A percentile compares a stretch with the other conserved stretches of the same genome.
Evolutionary conservation across 2,329 filamentous ascomycete genomes (phyloP).

Genomic region (Ceratocystis albifundus): DNA sequence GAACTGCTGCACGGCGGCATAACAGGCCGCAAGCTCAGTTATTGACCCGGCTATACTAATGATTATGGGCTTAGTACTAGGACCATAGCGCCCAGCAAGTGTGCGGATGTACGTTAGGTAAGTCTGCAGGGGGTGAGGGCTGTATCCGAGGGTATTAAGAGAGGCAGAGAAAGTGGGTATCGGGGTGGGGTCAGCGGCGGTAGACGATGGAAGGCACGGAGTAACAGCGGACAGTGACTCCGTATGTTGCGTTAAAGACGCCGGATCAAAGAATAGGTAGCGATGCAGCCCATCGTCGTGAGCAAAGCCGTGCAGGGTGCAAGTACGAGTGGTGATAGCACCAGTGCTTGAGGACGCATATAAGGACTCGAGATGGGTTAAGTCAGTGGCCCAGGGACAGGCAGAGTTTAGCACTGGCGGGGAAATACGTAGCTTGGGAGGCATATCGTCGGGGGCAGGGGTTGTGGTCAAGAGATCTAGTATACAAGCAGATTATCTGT

Average conservation of each 20-base stretch:
- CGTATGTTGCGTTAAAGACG: not conserved
- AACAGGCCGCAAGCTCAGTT: conserved; percentile 46
- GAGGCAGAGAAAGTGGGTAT: conserved; percentile 33
- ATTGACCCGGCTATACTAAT: conserved; percentile 58
- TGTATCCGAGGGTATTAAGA: conserved; percentile 66
- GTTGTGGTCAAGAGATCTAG: not conserved
- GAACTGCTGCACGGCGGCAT: conserved; percentile 36
- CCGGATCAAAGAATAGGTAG: conserved; percentile 51
- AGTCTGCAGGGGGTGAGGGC: conserved; percentile 45
- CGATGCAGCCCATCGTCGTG: conserved; percentile 52
- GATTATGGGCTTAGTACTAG: conserved; percentile 47
- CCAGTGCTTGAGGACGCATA: conserved; percentile 53
- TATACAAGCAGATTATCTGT: not conserved
- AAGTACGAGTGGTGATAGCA: conserved; percentile 63
- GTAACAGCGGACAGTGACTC: conserved; percentile 24
- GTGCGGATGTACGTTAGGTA: conserved; percentile 49
- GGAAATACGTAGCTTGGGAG: conserved; percentile 36
- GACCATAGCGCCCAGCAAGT: conserved; percentile 30
- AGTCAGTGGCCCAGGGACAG: conserved; percentile 61
- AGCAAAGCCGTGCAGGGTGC: conserved; percentile 51
- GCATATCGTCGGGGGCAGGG: not conserved
- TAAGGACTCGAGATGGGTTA: conserved; percentile 48
- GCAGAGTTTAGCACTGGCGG: conserved; percentile 65
- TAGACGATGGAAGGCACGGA: conserved; percentile 24
- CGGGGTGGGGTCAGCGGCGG: conserved; percentile 25